Evolutionary conservation across 202 grass and related monocot species (phyloP).

Genomic region (Setaria italica): DNA sequence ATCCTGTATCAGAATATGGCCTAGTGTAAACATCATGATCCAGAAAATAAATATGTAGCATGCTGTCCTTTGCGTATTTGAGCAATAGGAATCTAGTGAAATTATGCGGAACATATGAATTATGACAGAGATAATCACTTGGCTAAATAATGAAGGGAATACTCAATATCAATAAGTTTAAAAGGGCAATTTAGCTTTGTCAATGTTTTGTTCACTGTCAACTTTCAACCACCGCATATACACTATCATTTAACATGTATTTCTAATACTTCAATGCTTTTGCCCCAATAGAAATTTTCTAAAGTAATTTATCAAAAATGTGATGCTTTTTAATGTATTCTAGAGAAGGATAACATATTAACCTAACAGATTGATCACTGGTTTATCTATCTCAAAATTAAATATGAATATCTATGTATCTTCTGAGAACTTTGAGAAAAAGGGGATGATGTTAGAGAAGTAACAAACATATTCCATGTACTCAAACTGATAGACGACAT

Average conservation of each 20-base stretch:
- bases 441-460: constrained; percentile 19
- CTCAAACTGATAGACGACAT: constrained; percentile 97
- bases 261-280: constrained; percentile 1
- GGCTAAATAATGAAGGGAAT: background rate
- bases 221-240: constrained; percentile 1
- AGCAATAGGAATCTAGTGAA: background rate
- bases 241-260: background rate
- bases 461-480: constrained; percentile 98
- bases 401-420: constrained; percentile 15
- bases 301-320: constrained; percentile 7
- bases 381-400: constrained; percentile 33
- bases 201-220: constrained; percentile 8
- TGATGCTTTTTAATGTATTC: background rate
- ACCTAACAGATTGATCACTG: background rate
- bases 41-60: constrained; percentile 27
- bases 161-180: constrained; percentile 24
- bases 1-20: constrained; percentile 29
- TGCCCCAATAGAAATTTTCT: background rate
- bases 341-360: background rate
- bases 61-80: background rate
- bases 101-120: constrained; percentile 10
- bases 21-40: constrained; percentile 26
- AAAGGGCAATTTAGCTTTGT: background rate
- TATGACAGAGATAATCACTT: constrained; percentile 9
- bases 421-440: background rate